Conservation (phyloP, 2,329 filamentous ascomycete genomes). For the Achaetomium macrosporum region DNA sequence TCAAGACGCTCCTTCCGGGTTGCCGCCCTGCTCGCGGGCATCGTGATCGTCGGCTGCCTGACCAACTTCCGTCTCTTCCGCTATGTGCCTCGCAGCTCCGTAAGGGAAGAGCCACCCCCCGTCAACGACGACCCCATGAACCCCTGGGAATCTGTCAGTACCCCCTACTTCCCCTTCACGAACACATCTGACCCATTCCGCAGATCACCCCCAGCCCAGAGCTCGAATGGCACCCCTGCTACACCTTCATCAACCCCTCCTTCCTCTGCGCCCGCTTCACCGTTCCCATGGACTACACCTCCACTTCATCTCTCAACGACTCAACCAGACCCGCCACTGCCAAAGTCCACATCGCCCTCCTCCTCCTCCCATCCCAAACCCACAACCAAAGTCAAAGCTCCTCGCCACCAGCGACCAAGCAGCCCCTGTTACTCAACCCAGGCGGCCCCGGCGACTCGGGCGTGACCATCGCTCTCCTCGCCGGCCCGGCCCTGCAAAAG, state of each 20-base stretch:
- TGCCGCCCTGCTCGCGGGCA: background rate
- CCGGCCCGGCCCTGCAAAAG: slow-evolving; percentile 30
- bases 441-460: slow-evolving; percentile 44
- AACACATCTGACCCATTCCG: background rate
- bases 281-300: slow-evolving; percentile 41
- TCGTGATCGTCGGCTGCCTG: background rate
- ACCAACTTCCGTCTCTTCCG: background rate
- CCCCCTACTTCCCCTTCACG: background rate
- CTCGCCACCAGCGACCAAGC: slow-evolving; percentile 11
- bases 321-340: slow-evolving; percentile 16
- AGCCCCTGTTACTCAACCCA: slow-evolving; percentile 40
- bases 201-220: slow-evolving; percentile 41
- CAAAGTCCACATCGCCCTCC: slow-evolving; percentile 35
- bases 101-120: background rate
- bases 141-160: slow-evolving; percentile 11
- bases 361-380: slow-evolving; percentile 30
- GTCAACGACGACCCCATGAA: slow-evolving; percentile 5
- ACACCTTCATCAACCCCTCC: slow-evolving; percentile 19
- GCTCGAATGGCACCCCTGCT: slow-evolving; percentile 41
- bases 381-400: slow-evolving; percentile 26
- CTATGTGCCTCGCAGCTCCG: background rate
- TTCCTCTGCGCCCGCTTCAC: slow-evolving; percentile 40
- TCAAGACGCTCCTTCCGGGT: background rate
- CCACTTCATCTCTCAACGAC: slow-evolving; percentile 30
- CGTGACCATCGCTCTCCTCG: slow-evolving; percentile 25